These are phyloP conservation scores for Flueggea neowawraea DNA, from an alignment of 441 rosid species.

Conservation along the genomic window DNA sequence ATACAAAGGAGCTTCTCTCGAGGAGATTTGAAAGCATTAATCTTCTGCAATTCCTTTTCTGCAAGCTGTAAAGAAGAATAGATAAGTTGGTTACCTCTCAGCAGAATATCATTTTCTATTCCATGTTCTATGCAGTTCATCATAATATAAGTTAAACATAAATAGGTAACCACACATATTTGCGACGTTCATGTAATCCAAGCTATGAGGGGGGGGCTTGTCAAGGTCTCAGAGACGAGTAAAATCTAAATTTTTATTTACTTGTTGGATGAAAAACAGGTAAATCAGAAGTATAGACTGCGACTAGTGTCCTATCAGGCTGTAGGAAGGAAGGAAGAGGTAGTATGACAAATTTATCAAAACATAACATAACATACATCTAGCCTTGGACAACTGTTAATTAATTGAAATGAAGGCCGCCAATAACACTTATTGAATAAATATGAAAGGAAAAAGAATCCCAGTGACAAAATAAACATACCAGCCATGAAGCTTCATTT, in stretches of 20 bases:
- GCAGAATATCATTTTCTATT: too few relatives aligned
- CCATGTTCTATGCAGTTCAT: too few relatives aligned
- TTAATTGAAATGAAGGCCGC: neutral
- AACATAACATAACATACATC: neutral
- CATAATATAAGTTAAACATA: too few relatives aligned
- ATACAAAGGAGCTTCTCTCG: slow-evolving; percentile 50
- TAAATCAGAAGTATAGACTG: neutral
- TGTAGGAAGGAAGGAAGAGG: neutral
- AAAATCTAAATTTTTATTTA: neutral
- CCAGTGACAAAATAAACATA: slow-evolving; percentile 16
- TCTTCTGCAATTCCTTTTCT: slow-evolving; percentile 45
- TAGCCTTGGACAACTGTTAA: neutral
- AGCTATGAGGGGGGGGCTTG: too few relatives aligned
- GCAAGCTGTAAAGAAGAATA: slow-evolving; percentile 45
- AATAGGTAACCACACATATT: too few relatives aligned
- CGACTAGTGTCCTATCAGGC: neutral
- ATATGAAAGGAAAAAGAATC: neutral
- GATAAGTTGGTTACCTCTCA: neutral
- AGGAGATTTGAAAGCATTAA: slow-evolving; percentile 42
- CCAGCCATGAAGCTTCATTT: slow-evolving; percentile 65
- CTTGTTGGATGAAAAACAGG: neutral
- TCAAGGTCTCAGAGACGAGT: neutral
- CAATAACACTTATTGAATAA: neutral
- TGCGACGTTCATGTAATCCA: too few relatives aligned
- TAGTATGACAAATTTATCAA: neutral